A percentile compares a stretch with the other conserved stretches of the same genome.
These are phyloP conservation scores for Parafenestella ontariensis DNA, from an alignment of 2,329 filamentous ascomycete genomes.

Conservation along the genomic window DNA sequence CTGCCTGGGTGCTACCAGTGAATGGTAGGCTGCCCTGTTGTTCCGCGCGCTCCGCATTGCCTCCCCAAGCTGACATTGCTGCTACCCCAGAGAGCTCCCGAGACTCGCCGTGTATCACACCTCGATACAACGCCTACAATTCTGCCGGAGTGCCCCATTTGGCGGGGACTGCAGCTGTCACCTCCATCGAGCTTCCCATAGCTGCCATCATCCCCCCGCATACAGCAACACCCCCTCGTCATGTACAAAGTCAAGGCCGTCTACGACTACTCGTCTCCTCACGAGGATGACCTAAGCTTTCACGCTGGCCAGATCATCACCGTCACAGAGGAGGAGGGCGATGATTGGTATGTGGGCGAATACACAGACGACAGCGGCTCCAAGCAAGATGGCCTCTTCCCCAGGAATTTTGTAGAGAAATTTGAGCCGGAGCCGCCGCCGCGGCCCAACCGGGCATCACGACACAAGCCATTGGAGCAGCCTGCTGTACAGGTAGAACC, in stretches of 20 bases:
- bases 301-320: slow-evolving; percentile 86
- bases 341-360: slow-evolving; percentile 91
- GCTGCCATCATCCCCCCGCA: neutral
- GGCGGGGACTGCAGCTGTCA: slow-evolving; percentile 21
- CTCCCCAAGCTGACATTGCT: slow-evolving; percentile 18
- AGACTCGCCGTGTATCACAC: slow-evolving; percentile 17
- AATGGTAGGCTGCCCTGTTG: slow-evolving; percentile 3
- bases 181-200: slow-evolving; percentile 5
- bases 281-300: slow-evolving; percentile 96
- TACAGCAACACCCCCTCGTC: slow-evolving; percentile 8
- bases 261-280: slow-evolving; percentile 90
- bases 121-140: slow-evolving; percentile 2
- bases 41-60: slow-evolving; percentile 18
- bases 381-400: slow-evolving; percentile 87
- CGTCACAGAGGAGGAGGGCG: slow-evolving; percentile 90
- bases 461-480: slow-evolving; percentile 52
- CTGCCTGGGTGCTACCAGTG: slow-evolving; percentile 18
- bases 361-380: slow-evolving; percentile 78
- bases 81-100: slow-evolving; percentile 18
- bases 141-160: slow-evolving; percentile 7
- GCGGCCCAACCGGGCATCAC: slow-evolving; percentile 74
- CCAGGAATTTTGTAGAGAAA: slow-evolving; percentile 95
- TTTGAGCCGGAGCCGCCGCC: slow-evolving; percentile 92
- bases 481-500: slow-evolving; percentile 36
- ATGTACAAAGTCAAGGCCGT: slow-evolving; percentile 93